Percentiles rank a stretch among this genome's conserved stretches.
These are phyloP conservation scores for Diversispora eburnea DNA, from an alignment of 192 early-diverging fungal genomes.

Conservation along the genomic window DNA sequence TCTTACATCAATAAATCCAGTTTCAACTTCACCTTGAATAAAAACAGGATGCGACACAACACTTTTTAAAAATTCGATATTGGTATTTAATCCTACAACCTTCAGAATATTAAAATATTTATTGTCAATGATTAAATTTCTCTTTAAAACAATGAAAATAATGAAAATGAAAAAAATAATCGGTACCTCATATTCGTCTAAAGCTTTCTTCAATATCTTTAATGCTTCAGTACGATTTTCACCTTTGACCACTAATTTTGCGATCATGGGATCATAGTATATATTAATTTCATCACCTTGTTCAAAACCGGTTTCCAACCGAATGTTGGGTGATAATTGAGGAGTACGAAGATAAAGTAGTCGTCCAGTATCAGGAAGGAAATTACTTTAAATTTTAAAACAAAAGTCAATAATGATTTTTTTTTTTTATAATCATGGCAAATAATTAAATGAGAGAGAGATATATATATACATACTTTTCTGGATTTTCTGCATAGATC, in stretches of 20 bases:
- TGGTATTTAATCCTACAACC: conserved; percentile 87
- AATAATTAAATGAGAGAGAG: background rate
- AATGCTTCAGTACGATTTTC: conserved; percentile 79
- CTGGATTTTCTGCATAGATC: conserved; percentile 96
- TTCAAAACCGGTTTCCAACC: conserved; percentile 90
- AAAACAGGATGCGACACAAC: conserved; percentile 80
- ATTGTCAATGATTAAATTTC: too few species aligned
- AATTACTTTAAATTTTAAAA: conserved; percentile 53
- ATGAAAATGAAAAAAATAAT: background rate
- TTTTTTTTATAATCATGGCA: background rate
- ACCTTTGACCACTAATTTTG: conserved; percentile 87
- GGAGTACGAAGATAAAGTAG: conserved; percentile 77
- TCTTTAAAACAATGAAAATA: too few species aligned
- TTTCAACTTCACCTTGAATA: conserved; percentile 84
- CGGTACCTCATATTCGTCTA: conserved; percentile 78
- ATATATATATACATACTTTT: conserved; percentile 48
- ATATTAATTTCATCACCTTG: conserved; percentile 90
- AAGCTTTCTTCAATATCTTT: conserved; percentile 70
- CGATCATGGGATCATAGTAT: conserved; percentile 94
- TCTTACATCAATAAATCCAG: conserved; percentile 83
- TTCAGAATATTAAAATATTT: conserved; percentile 1
- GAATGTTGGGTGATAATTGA: conserved; percentile 54
- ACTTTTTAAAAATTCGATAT: conserved; percentile 85
- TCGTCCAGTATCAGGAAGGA: conserved; percentile 91
- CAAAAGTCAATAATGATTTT: conserved; percentile 12